phyloP scores from a whole-genome alignment of 2,329 filamentous ascomycete genomes.

The Didymella lethalis region DNA sequence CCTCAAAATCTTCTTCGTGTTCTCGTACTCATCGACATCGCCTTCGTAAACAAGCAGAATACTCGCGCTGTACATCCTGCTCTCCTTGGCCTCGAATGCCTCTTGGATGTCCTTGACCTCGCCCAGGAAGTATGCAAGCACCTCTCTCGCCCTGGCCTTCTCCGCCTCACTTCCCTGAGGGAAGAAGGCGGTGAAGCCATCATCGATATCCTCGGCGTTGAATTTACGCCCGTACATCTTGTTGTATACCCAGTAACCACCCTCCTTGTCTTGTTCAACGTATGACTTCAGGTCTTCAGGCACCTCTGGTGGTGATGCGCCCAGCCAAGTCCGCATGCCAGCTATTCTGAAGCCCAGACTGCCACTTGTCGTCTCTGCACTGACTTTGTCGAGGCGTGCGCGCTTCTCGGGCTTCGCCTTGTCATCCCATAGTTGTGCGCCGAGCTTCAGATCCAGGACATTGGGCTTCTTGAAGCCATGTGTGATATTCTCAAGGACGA shows the following conservation, averaged over 20 bases:
- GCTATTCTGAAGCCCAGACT: constrained; percentile 70
- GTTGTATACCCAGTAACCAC: constrained; percentile 67
- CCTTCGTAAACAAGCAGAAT: constrained; percentile 73
- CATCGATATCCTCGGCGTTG: constrained; percentile 60
- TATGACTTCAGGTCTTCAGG: constrained; percentile 42
- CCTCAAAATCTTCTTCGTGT: constrained; percentile 45
- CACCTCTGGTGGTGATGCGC: constrained; percentile 30
- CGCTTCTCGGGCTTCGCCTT: constrained; percentile 66
- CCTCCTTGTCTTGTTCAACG: constrained; percentile 54
- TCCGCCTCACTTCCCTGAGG: constrained; percentile 42
- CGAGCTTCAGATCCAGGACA: constrained; percentile 92
- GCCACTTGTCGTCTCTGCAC: constrained; percentile 65
- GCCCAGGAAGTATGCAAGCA: constrained; percentile 51
- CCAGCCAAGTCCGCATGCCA: constrained; percentile 68
- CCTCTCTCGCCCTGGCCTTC: constrained; percentile 56
- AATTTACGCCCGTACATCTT: constrained; percentile 72
- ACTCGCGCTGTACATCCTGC: constrained; percentile 72
- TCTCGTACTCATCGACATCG: constrained; percentile 63
- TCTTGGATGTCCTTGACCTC: constrained; percentile 64
- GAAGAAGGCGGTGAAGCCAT: constrained; percentile 65
- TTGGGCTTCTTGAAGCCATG: constrained; percentile 84
- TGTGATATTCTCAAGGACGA: constrained; percentile 86
- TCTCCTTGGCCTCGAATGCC: constrained; percentile 68
- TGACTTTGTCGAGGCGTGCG: constrained; percentile 65
- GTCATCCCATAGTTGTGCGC: constrained; percentile 84